Evolutionary conservation across 345 rosid genomes (phyloP), one percentile per base, ranked within the genome.

Genomic region (Sonneratia caseolaris): DNA sequence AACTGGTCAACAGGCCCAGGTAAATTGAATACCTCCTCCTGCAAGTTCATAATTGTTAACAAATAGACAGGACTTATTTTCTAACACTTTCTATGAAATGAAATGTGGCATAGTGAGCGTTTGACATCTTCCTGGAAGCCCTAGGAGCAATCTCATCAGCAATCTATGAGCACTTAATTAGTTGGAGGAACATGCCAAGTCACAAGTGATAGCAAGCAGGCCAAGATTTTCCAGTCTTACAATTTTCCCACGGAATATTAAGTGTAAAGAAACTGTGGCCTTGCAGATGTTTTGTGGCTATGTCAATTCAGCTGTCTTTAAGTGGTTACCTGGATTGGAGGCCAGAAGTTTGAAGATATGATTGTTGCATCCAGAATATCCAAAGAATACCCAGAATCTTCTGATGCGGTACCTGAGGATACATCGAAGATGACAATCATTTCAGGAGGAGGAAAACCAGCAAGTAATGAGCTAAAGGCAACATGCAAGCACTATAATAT

Each of bases 341-440:
- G 99, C 97, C 97, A 95, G 81, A 92, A 95, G 79, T 92, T 95
- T 24, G 91, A 87, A 73, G 99, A 95, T 79, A 90, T 84, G 76
- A 95, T 89, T 43, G 96, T 90, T 27, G 97, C 88, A 83, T 85
- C 82, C 73, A 95, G 81, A 68, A 79, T 83, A 79, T 86, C 96
- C 74, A 84, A 75, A 78, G 87, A 85, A 64, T 78, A 69, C 67
- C 81, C 92, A 66, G 71, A 49, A 75, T 85, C 88, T 56, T 66
- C 82, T 38, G 66, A 71, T 73, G 77, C 84, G 48, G 82, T 19
- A 76, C 80, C 98, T 85, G 79, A 79, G 36, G 53, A 27, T 64
- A 36, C 49, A 55, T 11, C 13, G 14, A 68, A 45, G 36, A 45
- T 68, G 36, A 27, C 66, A 62, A 72, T 48, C 67, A 62, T 24